Base-by-base conservation (phyloP, 306 rosid genomes). In the Glycyrrhiza uralensis region DNA sequence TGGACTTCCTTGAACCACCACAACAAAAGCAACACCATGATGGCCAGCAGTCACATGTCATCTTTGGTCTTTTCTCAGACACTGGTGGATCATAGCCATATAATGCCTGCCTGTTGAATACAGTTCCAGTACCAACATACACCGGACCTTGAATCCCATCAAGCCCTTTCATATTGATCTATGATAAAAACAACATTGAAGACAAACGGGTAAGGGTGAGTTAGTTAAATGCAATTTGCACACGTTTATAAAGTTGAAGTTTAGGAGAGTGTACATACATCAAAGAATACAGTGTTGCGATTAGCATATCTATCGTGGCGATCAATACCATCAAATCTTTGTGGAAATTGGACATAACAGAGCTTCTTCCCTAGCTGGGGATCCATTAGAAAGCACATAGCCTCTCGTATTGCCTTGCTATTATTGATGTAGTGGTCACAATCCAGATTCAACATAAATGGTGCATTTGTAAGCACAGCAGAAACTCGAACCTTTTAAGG, bases 341-440 rank as follows among this genome's bases (percentile, higher is more conserved):
- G 98, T 23, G 97, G 98, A 84, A 93, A 93, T 72, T 93, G 98
- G 39, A 91, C 92, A 84, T 93, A 93, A 52, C 96, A 91, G 28
- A 89, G 82, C 68, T 73, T 72, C 76, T 91, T 92, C 6, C 98
- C 97, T 0, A 88, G 88, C 12, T 85, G 87, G 24, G 84, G 84
- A 56, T 93, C 97, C 97, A 93, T 93, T 85, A 91, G 77, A 82
- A 93, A 93, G 77, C 97, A 93, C 97, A 91, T 93, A 17, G 94
- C 97, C 64, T 93, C 98, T 10, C 89, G 82, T 9, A 89, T 2
- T n/a, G 96, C 98, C 80, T 91, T 91, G 94, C 98, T 83, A 62
- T 93, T 91, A 76, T 89, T 80, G 77, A 93, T 57, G 81, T 89
- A 93, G 84, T 91, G 94, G 38, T 93, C 96, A 72, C 96, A 93